Conservation (phyloP, 257 asterid genomes). For the Penstemon eatonii region DNA sequence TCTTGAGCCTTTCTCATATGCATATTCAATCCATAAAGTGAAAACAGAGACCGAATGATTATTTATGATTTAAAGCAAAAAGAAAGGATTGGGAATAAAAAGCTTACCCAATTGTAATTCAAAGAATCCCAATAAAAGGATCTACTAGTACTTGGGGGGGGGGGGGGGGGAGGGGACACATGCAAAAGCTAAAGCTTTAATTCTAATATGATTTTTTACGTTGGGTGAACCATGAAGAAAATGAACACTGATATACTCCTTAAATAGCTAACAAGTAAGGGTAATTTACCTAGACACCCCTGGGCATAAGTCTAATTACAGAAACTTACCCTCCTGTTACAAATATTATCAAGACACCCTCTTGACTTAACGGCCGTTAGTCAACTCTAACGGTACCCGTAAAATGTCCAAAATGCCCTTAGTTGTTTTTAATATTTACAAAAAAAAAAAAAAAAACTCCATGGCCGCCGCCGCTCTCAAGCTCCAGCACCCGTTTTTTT, state of each 20-base stretch:
- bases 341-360: too few relatives aligned
- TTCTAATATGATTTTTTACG: background rate
- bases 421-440: too few relatives aligned
- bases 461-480: too few relatives aligned
- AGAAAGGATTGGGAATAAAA: background rate
- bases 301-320: too few relatives aligned
- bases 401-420: too few relatives aligned
- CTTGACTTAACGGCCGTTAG: too few relatives aligned
- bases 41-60: background rate
- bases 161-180: slow-evolving; percentile 3
- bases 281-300: too few relatives aligned
- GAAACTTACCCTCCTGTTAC: too few relatives aligned
- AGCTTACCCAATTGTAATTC: background rate
- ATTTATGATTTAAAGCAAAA: background rate
- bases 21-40: slow-evolving; percentile 1
- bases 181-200: background rate
- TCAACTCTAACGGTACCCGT: too few relatives aligned
- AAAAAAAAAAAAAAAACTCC: too few relatives aligned
- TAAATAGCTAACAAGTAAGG: too few relatives aligned
- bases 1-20: background rate
- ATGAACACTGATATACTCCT: background rate
- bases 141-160: background rate
- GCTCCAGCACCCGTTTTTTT: too few relatives aligned
- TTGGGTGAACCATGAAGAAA: background rate
- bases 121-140: background rate